Evolutionary conservation across 441 rosid species (phyloP), one percentile per base, ranked within the genome.

Genomic region (Erodium texanum): DNA sequence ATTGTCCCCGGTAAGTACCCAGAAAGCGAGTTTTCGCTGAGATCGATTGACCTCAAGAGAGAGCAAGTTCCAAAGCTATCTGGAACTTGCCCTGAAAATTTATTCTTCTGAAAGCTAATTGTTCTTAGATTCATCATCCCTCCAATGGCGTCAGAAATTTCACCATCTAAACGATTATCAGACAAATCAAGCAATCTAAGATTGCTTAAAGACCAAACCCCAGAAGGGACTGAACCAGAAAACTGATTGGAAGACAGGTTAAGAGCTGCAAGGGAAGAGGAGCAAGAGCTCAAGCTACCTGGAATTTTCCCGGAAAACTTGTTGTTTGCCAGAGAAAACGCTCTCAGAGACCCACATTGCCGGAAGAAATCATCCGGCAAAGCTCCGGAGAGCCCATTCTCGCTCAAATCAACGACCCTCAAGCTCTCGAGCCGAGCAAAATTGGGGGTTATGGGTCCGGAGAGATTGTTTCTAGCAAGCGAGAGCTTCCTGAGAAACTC

Each of bases 381-480:
- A 15, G 77, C 68, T 70, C 89, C 93, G 5, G 93, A 79, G 6
- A 87, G 62, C 14, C 77, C 70, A 73, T 87, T 87, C 66, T 72
- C 68, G 56, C 89, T 86, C 79, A 87, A 86, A 58, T 87, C 90
- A 8, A 87, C 78, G 56, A 71, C 73, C 77, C 80, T 79, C 71
- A 88, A 78, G 70, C 68, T 85, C 27, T 76, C 80, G 38, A 93
- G 86, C 73, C 80, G 83, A 18, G 82, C 75, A 61, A 90, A 75
- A 66, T 74, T 77, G 50, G 91, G 86, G 70, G 76, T 81, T n/a
- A 93, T 67, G 71, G 62, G 75, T 24, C 96, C 97, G 0, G 87
- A 83, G 67, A 93, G 84, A 70, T 86, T 90, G 87, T 93, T 93
- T 73, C 81, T 82, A 16, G 97, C 85, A 0, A 93, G 72, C 65